Percentiles rank a stretch among this genome's conserved stretches.
These are phyloP conservation scores for Pouteria glomerata DNA, from an alignment of 148 eudicot genomes.

Conservation along the genomic window DNA sequence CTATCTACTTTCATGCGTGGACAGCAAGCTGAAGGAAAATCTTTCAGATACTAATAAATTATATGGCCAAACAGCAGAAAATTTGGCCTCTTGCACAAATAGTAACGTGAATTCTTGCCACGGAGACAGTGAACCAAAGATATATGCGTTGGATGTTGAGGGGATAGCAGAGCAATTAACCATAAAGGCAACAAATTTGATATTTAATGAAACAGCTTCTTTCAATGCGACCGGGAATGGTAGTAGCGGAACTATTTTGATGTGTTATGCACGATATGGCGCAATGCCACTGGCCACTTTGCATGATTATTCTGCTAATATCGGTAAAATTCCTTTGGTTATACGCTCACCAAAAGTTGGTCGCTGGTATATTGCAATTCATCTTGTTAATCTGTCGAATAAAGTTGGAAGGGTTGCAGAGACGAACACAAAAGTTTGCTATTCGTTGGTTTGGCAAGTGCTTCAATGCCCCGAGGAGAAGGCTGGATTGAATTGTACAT, in stretches of 20 bases:
- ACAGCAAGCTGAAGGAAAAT: slow-evolving; percentile 23
- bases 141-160: slow-evolving; percentile 55
- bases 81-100: slow-evolving; percentile 47
- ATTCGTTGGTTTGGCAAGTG: slow-evolving; percentile 56
- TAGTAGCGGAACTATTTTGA: slow-evolving; percentile 34
- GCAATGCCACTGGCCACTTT: slow-evolving; percentile 49
- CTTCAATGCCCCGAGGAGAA: slow-evolving; percentile 61
- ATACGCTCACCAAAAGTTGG: slow-evolving; percentile 70
- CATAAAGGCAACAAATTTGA: slow-evolving; percentile 38
- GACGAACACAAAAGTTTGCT: slow-evolving; percentile 43
- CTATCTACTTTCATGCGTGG: slow-evolving; percentile 53
- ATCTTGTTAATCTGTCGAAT: slow-evolving; percentile 33
- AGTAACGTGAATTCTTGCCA: slow-evolving; percentile 43
- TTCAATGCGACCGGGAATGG: no score
- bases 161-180: slow-evolving; percentile 48
- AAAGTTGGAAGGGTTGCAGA: slow-evolving; percentile 15
- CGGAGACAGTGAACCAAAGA: slow-evolving; percentile 38
- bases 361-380: slow-evolving; percentile 67
- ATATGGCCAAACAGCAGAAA: slow-evolving; percentile 26
- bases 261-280: slow-evolving; percentile 80
- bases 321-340: slow-evolving; percentile 49
- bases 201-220: slow-evolving; percentile 26
- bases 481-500: slow-evolving; percentile 76
- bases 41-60: slow-evolving; percentile 11
- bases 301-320: slow-evolving; percentile 66